Evolutionary conservation across 2,329 filamentous ascomycete genomes (phyloP).

Genomic region (Westerdykella aurantiaca): DNA sequence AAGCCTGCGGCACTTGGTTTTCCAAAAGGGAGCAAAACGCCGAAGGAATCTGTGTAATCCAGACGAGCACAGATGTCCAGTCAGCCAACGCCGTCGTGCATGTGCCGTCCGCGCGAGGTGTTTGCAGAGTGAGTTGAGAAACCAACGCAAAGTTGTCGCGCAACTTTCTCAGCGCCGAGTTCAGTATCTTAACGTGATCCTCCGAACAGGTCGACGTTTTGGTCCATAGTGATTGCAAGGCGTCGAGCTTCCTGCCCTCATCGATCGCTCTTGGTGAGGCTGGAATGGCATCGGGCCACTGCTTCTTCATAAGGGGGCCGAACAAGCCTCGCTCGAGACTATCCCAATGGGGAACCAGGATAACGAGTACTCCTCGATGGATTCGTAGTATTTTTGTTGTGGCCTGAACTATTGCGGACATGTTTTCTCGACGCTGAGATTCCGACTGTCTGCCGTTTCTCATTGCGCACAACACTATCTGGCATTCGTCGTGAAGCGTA

Average conservation of each 20-base stretch:
- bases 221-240: constrained; percentile 21
- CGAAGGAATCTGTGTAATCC: constrained; percentile 10
- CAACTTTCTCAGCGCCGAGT: constrained; percentile 11
- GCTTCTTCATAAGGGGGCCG: constrained; percentile 13
- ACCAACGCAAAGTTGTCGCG: constrained; percentile 18
- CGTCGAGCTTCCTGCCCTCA: constrained; percentile 13
- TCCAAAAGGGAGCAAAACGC: constrained; percentile 19
- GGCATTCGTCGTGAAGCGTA: constrained; percentile 13
- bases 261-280: constrained; percentile 9
- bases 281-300: constrained; percentile 18
- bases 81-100: constrained; percentile 8
- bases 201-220: constrained; percentile 16
- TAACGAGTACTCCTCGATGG: constrained; percentile 19
- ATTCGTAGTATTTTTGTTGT: constrained; percentile 11
- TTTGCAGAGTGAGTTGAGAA: constrained; percentile 14
- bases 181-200: constrained; percentile 19
- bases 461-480: constrained; percentile 5
- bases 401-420: constrained; percentile 2
- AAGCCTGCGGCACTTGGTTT: constrained; percentile 17
- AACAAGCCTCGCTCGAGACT: constrained; percentile 14
- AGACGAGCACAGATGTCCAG: constrained; percentile 18
- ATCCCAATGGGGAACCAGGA: constrained; percentile 21
- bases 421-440: not conserved
- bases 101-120: not conserved
- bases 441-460: not conserved